Base-by-base conservation (phyloP, 2,329 filamentous ascomycete species). In the Tolypocladium pustulatum region DNA sequence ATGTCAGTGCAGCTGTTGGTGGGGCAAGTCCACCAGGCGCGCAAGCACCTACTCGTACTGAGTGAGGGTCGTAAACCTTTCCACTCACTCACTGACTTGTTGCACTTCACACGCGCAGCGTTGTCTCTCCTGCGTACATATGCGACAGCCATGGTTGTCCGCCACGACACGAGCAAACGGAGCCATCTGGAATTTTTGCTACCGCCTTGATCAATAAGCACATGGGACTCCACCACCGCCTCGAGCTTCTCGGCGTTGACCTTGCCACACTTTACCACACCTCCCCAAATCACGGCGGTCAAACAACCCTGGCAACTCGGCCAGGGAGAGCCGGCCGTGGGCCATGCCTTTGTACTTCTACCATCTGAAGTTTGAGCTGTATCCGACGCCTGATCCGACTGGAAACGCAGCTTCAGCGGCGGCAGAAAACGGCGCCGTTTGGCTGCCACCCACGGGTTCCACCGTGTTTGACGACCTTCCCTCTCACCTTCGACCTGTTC, bases 311-410 rank as follows among this genome's bases (percentile, higher is more conserved):
- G 49, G 27, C 49, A 32, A 32, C 49, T 27, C 13, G 49, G 30
- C 49, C 27, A 32, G 49, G 27, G 27, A n/a, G 49, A 52, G 49
- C 49, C n/a, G 17, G 22, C 38, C 38, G 38, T 55, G 46, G 61
- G 62, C 61, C 57, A 85, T 85, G 82, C 79, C 80, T 74, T 78
- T 79, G 36, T 86, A 85, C 69, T 83, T 82, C 63, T 87, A 87
- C 65, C 84, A 87, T 65, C 67, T 88, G n/a, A 85, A 82, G 64
- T 80, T 88, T 65, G 85, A 88, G 73, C 76, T 87, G 49, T 87
- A 87, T 69, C 71, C 76, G 51, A 77, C 73, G 61, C 69, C 76
- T 54, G 70, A 74, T 56, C 75, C 76, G 4, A 30, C 63, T 54
- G 57, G 61, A 51, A 55, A 57, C 43, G 57, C 55, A 55, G 55